Evolutionary conservation across 768 basidiomycete species (phyloP).

Genomic region (Tremella yokohamensis): DNA sequence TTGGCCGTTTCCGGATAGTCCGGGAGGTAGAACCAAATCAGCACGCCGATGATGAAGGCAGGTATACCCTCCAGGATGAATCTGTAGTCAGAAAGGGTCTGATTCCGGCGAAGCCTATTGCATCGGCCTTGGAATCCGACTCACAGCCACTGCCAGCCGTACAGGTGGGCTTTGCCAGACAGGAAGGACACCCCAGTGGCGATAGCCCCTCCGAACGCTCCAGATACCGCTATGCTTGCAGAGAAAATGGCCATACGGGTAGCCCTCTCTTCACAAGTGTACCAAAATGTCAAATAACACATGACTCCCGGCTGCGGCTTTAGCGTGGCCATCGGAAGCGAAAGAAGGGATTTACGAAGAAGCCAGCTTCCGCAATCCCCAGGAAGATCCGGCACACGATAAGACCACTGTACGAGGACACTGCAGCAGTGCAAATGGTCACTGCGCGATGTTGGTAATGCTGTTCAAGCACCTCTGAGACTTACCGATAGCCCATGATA

Average conservation of each 20-base stretch:
- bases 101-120: not conserved
- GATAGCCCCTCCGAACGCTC: slow-evolving; percentile 68
- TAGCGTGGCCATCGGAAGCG: not conserved
- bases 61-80: slow-evolving; percentile 34
- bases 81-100: not conserved
- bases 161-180: slow-evolving; percentile 20
- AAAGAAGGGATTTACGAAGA: slow-evolving; percentile 21
- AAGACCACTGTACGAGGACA: slow-evolving; percentile 35
- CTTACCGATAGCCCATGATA: slow-evolving; percentile 33
- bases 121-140: slow-evolving; percentile 1
- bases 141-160: slow-evolving; percentile 36
- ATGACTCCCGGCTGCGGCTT: too few species aligned
- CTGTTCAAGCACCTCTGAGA: not conserved
- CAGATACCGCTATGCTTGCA: slow-evolving; percentile 26
- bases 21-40: slow-evolving; percentile 20
- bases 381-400: slow-evolving; percentile 48
- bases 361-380: slow-evolving; percentile 46
- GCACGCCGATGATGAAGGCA: slow-evolving; percentile 23
- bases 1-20: slow-evolving; percentile 34
- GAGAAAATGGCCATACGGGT: slow-evolving; percentile 36
- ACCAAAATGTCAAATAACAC: too few species aligned
- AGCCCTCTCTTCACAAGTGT: slow-evolving; percentile 15
- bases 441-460: slow-evolving; percentile 14
- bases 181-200: slow-evolving; percentile 74
- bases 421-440: slow-evolving; percentile 40